Percentiles rank a stretch among this genome's conserved stretches.
Evolutionary conservation across 345 rosid species (phyloP).

Genomic region (Eucalyptus caleyi): DNA sequence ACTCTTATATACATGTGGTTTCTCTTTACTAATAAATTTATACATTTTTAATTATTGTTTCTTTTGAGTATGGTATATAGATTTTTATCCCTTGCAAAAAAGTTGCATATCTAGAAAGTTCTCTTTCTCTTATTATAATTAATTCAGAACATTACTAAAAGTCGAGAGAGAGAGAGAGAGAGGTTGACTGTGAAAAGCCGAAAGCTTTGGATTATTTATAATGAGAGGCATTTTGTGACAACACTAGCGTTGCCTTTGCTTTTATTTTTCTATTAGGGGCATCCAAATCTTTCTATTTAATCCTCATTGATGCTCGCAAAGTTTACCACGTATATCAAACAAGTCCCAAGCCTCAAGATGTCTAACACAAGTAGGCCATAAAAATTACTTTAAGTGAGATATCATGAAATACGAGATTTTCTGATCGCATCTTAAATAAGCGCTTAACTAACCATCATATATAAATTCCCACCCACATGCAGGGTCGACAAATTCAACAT

Average conservation of each 20-base stretch:
- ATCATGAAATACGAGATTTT: not conserved
- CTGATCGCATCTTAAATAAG: not conserved
- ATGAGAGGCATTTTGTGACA: not conserved
- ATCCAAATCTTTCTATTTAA: not conserved
- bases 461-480: not conserved
- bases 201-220: not conserved
- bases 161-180: not conserved
- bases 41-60: not conserved
- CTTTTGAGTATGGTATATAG: not conserved
- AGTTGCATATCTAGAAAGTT: not conserved
- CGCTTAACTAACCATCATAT: not conserved
- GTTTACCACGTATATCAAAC: not conserved
- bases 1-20: not conserved
- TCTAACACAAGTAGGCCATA: not conserved
- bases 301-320: not conserved
- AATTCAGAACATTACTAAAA: not conserved
- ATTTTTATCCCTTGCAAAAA: not conserved
- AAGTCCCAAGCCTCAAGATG: rapidly evolving
- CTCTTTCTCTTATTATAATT: not conserved
- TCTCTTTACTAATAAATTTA: not conserved
- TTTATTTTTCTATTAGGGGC: not conserved
- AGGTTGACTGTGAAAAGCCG: not conserved
- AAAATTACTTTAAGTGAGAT: not conserved
- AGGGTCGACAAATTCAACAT: not conserved
- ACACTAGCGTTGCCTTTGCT: not conserved